phyloP scores from a whole-genome alignment of 2,329 filamentous ascomycete species.

The Aspergillus pseudoterreus region DNA sequence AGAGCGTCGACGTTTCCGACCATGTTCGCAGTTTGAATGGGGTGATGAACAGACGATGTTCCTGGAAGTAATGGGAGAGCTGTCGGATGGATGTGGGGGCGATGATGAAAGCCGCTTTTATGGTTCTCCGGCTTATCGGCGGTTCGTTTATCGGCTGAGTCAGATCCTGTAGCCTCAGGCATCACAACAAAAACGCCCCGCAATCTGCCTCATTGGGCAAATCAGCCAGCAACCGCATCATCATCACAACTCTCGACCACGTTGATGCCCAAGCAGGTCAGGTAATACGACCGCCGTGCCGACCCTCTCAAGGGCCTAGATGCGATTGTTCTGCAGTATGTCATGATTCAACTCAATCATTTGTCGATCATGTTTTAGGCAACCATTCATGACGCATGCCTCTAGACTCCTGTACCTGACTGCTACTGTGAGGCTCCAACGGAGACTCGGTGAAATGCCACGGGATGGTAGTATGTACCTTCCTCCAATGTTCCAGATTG shows the following conservation, averaged over 20 bases:
- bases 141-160: neutral
- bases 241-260: neutral
- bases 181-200: neutral
- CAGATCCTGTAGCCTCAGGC: neutral
- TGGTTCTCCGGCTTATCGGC: neutral
- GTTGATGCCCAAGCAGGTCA: neutral
- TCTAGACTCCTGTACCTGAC: neutral
- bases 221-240: neutral
- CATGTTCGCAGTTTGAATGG: slow-evolving; percentile 6
- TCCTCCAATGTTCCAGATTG: neutral
- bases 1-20: slow-evolving; percentile 23
- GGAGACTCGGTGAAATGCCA: slow-evolving; percentile 2
- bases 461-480: slow-evolving; percentile 4
- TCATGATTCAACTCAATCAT: neutral
- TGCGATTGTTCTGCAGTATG: neutral
- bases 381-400: neutral
- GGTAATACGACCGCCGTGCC: neutral
- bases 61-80: neutral
- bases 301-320: neutral
- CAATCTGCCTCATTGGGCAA: neutral
- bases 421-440: neutral
- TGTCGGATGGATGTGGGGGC: neutral
- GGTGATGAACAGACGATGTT: neutral
- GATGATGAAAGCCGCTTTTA: neutral
- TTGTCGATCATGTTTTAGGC: neutral